Percentiles rank a stretch among this genome's conserved stretches.
Evolutionary conservation across 441 rosid species (phyloP).

Genomic region (Metrosideros polymorpha): DNA sequence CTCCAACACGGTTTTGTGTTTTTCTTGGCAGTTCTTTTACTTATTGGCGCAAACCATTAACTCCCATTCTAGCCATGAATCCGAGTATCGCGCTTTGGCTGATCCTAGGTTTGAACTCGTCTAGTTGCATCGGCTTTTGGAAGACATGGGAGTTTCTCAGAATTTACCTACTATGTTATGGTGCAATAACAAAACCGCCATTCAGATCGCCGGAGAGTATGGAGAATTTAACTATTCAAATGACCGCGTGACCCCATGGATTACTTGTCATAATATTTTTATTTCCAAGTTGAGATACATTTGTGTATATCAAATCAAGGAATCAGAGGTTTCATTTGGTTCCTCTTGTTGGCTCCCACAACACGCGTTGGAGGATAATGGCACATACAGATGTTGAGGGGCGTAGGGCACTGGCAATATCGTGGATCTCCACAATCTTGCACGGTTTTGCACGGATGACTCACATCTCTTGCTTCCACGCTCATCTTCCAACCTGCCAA

Average conservation of each 20-base stretch:
- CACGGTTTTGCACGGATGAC: not conserved
- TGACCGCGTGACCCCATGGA: not conserved
- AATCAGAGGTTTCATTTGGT: not conserved
- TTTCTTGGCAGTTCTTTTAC: not conserved
- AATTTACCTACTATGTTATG: not conserved
- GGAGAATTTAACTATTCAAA: not conserved
- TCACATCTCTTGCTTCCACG: not conserved
- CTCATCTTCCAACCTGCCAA: not conserved
- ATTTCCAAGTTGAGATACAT: not conserved
- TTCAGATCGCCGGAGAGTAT: not conserved
- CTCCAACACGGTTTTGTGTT: not conserved
- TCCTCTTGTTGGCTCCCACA: not conserved
- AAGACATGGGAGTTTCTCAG: not conserved
- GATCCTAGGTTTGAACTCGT: not conserved
- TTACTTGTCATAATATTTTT: not conserved
- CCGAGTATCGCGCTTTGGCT: not conserved
- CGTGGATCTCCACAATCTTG: not conserved
- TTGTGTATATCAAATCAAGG: not conserved
- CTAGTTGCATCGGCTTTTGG: not conserved
- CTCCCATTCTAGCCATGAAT: not conserved
- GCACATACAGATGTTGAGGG: not conserved
- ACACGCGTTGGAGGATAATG: not conserved
- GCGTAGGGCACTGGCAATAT: not conserved
- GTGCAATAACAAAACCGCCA: not conserved
- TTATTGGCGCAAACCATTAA: not conserved